A percentile compares a stretch with the other conserved stretches of the same genome.
Conservation (phyloP, 2,329 filamentous ascomycete genomes). For the Nothophaeocryptopus gaeumannii region DNA sequence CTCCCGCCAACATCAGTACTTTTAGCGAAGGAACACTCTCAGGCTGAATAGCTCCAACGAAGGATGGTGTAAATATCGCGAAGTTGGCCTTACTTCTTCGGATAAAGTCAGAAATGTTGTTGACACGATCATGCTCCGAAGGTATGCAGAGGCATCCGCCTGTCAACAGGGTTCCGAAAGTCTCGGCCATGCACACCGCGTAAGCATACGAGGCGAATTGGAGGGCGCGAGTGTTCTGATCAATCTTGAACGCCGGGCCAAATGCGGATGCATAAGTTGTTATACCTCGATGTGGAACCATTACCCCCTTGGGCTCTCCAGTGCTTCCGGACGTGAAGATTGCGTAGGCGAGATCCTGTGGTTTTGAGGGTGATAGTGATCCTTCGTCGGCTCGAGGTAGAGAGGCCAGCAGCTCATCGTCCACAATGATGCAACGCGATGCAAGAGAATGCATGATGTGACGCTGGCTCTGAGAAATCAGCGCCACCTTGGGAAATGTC, state of each 20-base stretch:
- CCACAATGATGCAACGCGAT: too few relatives aligned
- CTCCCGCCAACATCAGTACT: not conserved
- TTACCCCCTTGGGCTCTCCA: slow-evolving; percentile 22
- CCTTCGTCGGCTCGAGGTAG: not conserved
- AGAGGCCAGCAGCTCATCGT: too few relatives aligned
- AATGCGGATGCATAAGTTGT: not conserved
- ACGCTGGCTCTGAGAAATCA: not conserved
- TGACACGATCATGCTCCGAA: too few relatives aligned
- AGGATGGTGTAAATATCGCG: too few relatives aligned
- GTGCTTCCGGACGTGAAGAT: slow-evolving; percentile 28
- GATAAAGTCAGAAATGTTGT: too few relatives aligned
- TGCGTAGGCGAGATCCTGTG: slow-evolving; percentile 9
- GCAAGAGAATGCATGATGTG: too few relatives aligned
- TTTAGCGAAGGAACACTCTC: not conserved
- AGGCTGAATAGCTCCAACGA: too few relatives aligned
- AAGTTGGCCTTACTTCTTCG: too few relatives aligned
- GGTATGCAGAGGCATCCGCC: slow-evolving; percentile 18
- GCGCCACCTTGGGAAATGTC: not conserved
- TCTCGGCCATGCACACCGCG: slow-evolving; percentile 13
- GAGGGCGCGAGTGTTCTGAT: not conserved
- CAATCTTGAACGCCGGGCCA: not conserved
- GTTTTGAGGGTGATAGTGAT: slow-evolving; percentile 1
- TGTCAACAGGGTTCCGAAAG: slow-evolving; percentile 11
- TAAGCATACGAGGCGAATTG: slow-evolving; percentile 21
- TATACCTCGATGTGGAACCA: slow-evolving; percentile 5